A percentile compares a stretch with the other conserved stretches of the same genome.
Evolutionary conservation across 768 basidiomycete species (phyloP).

Genomic region (Kwoniella heveanensis): DNA sequence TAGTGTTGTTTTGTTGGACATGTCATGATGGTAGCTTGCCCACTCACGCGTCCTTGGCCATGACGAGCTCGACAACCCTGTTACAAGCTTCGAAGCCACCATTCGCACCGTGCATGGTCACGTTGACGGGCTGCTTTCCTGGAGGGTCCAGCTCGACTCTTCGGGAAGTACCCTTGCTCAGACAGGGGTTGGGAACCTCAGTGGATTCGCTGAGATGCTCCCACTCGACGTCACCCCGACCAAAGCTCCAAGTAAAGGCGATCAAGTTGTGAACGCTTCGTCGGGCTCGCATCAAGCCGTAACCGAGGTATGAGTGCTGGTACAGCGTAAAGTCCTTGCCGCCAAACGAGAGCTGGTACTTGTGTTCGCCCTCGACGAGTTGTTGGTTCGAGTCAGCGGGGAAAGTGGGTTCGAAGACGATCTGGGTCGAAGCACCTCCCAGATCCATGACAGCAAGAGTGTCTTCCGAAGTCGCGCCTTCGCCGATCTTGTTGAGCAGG

Average conservation of each 20-base stretch:
- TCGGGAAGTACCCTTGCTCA: conserved; percentile 68
- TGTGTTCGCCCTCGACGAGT: conserved; percentile 83
- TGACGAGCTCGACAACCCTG: conserved; percentile 76
- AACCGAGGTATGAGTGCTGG: conserved; percentile 97
- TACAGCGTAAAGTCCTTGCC: conserved; percentile 75
- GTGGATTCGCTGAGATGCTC: conserved; percentile 53
- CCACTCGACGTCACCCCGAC: conserved; percentile 55
- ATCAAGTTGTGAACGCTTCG: conserved; percentile 83
- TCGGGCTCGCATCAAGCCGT: conserved; percentile 87
- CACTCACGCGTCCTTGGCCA: conserved; percentile 90
- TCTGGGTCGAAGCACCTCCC: conserved; percentile 95
- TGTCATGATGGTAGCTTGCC: too few relatives aligned
- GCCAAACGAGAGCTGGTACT: conserved; percentile 78
- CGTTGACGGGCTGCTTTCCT: conserved; percentile 60
- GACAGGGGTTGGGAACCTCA: conserved; percentile 74
- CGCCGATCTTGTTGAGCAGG: conserved; percentile 72
- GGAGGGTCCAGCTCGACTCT: conserved; percentile 66
- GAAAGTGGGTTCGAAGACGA: conserved; percentile 86
- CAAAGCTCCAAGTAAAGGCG: conserved; percentile 73
- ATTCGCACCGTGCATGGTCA: conserved; percentile 82
- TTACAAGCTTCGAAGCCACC: conserved; percentile 86
- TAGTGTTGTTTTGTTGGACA: too few relatives aligned
- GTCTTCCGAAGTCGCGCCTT: conserved; percentile 59
- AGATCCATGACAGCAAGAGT: conserved; percentile 92
- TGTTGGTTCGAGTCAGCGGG: conserved; percentile 57